Evolutionary conservation across 805 yeast genomes (phyloP).

Genomic region (Zygotorulaspora florentina): DNA sequence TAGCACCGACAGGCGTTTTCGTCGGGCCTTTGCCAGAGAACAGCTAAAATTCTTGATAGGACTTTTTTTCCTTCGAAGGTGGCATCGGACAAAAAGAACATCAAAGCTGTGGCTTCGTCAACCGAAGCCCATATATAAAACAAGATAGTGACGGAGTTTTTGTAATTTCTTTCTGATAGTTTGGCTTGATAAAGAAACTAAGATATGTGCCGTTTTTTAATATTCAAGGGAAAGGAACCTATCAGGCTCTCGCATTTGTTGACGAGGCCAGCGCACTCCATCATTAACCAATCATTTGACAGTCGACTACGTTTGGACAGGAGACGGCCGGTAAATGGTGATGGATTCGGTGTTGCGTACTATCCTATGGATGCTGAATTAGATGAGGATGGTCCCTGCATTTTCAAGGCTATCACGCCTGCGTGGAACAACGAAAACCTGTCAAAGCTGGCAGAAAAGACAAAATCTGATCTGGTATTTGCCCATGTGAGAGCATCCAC

Average conservation of each 20-base stretch:
- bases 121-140: not conserved
- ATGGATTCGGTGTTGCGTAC: conserved; percentile 97
- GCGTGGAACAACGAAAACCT: conserved; percentile 96
- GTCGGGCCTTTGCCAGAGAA: no score
- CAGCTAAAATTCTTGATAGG: not conserved
- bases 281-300: conserved; percentile 93
- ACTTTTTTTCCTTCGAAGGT: not conserved
- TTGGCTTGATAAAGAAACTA: not conserved
- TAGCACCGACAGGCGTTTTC: not conserved
- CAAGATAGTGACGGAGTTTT: not conserved
- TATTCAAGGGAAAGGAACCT: conserved; percentile 87
- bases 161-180: not conserved
- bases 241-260: conserved; percentile 79
- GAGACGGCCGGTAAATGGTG: conserved; percentile 92
- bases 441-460: conserved; percentile 80
- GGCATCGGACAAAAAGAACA: conserved; percentile 1
- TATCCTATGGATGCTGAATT: conserved; percentile 59
- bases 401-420: conserved; percentile 93
- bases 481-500: conserved; percentile 97
- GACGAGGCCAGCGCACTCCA: conserved; percentile 95
- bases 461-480: conserved; percentile 77
- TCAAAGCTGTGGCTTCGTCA: not conserved
- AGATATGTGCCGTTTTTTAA: conserved; percentile 85
- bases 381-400: conserved; percentile 71
- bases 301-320: conserved; percentile 81